These are phyloP conservation scores for Boletus barrowsii DNA, from an alignment of 768 basidiomycete genomes.

Conservation along the genomic window DNA sequence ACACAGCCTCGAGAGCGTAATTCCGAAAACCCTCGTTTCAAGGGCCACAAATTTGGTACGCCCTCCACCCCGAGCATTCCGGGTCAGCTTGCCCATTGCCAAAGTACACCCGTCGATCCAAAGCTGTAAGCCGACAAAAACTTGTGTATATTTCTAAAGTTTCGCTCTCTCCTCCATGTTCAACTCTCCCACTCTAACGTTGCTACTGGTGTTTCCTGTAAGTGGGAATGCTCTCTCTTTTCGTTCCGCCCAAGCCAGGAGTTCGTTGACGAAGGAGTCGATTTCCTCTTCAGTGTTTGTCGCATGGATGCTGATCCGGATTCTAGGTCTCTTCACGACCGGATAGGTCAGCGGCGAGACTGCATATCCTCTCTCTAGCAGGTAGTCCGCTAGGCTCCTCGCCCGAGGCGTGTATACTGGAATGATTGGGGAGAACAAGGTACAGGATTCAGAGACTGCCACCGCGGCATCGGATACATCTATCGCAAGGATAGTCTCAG, in stretches of 20 bases:
- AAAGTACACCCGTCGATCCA: too few relatives aligned
- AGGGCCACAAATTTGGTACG: background rate
- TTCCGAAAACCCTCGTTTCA: background rate
- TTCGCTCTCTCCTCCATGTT: conserved; percentile 6
- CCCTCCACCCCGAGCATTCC: background rate
- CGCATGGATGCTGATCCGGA: conserved; percentile 18
- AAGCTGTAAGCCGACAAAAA: background rate
- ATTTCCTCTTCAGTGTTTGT: conserved; percentile 19
- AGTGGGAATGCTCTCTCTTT: background rate
- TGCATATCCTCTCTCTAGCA: conserved; percentile 14
- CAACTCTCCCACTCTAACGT: background rate
- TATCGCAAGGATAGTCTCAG: conserved; percentile 7
- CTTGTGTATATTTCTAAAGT: conserved; percentile 6
- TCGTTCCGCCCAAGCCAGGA: conserved; percentile 12
- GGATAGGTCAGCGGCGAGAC: conserved; percentile 11
- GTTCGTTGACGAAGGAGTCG: conserved; percentile 3
- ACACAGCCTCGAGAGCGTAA: background rate
- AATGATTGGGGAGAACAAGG: conserved; percentile 18
- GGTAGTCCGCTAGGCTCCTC: conserved; percentile 10
- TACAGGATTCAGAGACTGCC: background rate
- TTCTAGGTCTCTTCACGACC: conserved; percentile 12
- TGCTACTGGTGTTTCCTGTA: background rate
- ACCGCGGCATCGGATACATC: background rate
- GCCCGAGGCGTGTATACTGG: conserved; percentile 16
- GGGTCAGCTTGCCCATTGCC: background rate